Base-by-base conservation (phyloP, 805 yeast species). In the Teunomyces stri region DNA sequence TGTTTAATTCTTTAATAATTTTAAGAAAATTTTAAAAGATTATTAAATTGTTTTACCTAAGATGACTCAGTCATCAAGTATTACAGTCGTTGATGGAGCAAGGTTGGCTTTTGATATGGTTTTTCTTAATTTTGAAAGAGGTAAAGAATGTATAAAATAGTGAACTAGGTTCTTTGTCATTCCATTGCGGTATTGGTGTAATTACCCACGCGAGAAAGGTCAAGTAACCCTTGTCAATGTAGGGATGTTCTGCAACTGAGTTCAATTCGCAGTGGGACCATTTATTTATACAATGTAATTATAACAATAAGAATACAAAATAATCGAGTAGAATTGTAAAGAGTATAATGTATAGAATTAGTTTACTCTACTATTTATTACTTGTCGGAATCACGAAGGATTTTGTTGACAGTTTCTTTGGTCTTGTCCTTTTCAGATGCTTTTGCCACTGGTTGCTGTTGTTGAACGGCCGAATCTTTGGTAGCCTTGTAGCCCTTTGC, bases 401-500 rank as follows among this genome's bases (percentile, higher is more conserved):
- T 31, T 31, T 31, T 31, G 7, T 31, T 15, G 18, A 31, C 34
- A 9, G 34, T 31, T 31, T 31, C 34, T 15, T 31, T 31, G 18
- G 18, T 31, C 15, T 31, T 30, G 15, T 30, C 34, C 34, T 30
- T n/a, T 7, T 30, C 34, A 7, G 34, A 31, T 31, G 11, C 18
- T 10, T 31, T 31, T 13, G 34, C 34, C 34, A 13, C 18, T 31
- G 34, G 34, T n/a, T 31, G 34, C 16, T 13, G 34, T 6, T 15
- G 43, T 10, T 18, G 42, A 11, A 25, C 48, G 12, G 29, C 48
- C 6, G 39, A 22, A 3, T 27, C 45, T 18, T 48, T 48, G 18
- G 50, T 50, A 11, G 55, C 55, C 41, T 40, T 49, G 48, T 51
- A 51, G 16, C 55, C 55, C 42, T 48, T 46, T 6, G 27, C 28